A percentile compares a stretch with the other conserved stretches of the same genome.
These are phyloP conservation scores for Blastobotrys buckinghamii DNA, from an alignment of 1,139 yeast species.

Conservation along the genomic window DNA sequence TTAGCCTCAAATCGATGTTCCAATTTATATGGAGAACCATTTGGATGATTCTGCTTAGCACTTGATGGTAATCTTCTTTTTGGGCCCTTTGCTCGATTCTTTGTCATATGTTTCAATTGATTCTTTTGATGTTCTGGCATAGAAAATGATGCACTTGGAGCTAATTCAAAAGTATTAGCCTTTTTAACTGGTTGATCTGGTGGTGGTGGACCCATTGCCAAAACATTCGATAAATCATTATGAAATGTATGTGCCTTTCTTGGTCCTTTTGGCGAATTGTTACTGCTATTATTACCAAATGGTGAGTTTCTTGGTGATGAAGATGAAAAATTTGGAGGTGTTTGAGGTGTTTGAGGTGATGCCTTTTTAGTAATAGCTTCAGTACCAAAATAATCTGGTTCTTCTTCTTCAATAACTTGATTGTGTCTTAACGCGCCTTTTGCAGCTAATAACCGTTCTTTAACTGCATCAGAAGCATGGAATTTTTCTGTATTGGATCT, in stretches of 20 bases:
- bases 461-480: conserved; percentile 23
- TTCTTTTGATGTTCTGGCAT: not conserved
- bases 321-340: too few relatives aligned
- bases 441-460: conserved; percentile 21
- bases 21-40: not conserved
- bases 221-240: conserved; percentile 17
- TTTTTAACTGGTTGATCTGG: conserved; percentile 3
- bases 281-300: not conserved
- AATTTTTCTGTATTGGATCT: conserved; percentile 23
- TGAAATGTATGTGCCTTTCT: conserved; percentile 15
- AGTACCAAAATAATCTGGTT: too few relatives aligned
- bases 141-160: conserved; percentile 5
- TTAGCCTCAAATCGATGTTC: not conserved
- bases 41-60: conserved; percentile 14
- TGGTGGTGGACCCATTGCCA: conserved; percentile 19
- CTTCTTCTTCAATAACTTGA: conserved; percentile 10
- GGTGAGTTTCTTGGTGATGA: not conserved
- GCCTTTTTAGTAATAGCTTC: not conserved
- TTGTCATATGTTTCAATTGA: conserved; percentile 52
- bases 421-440: conserved; percentile 14
- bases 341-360: not conserved
- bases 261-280: not conserved
- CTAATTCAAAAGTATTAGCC: conserved; percentile 2
- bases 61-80: conserved; percentile 59
- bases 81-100: conserved; percentile 67